A percentile compares a stretch with the other conserved stretches of the same genome.
Conservation (phyloP, 2,329 filamentous ascomycete species). For the Allantophomopsis lycopodina region DNA sequence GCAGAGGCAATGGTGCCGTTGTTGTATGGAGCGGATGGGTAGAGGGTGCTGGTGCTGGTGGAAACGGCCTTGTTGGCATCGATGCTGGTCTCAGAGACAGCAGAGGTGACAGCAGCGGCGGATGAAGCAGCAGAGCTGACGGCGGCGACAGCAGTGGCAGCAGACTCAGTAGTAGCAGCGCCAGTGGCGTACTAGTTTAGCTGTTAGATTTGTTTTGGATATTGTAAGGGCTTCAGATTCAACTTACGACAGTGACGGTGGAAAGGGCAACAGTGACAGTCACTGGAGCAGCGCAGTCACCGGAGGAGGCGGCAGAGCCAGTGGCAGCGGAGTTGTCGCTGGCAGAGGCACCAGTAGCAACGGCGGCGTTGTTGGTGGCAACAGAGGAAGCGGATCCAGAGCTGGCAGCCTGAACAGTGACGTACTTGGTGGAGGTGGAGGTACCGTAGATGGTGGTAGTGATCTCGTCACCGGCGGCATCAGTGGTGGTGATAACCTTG, state of each 20-base stretch:
- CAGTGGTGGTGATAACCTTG: not conserved
- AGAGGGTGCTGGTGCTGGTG: not conserved
- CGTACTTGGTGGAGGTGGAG: constrained; percentile 6
- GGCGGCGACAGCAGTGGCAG: not conserved
- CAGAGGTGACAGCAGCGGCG: not conserved
- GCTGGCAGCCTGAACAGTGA: constrained; percentile 8
- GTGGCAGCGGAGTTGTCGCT: not conserved
- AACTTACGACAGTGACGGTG: not conserved
- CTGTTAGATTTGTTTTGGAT: too few relatives aligned
- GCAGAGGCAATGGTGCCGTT: constrained; percentile 10
- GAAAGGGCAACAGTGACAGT: not conserved
- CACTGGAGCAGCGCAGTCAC: not conserved
- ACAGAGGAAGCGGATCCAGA: constrained; percentile 2
- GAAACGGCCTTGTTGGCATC: not conserved
- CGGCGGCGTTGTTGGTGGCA: constrained; percentile 2
- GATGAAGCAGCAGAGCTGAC: not conserved
- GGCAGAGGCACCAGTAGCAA: constrained; percentile 1
- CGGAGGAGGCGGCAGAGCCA: not conserved
- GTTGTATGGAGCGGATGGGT: constrained; percentile 7
- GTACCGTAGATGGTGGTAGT: constrained; percentile 1
- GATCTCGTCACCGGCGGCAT: not conserved
- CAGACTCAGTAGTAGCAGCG: not conserved
- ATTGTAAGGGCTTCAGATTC: too few relatives aligned
- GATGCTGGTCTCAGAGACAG: not conserved
- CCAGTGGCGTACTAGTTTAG: too few relatives aligned